Base-by-base conservation (phyloP, 2,329 filamentous ascomycete species). In the Paraphoma chrysanthemicola region DNA sequence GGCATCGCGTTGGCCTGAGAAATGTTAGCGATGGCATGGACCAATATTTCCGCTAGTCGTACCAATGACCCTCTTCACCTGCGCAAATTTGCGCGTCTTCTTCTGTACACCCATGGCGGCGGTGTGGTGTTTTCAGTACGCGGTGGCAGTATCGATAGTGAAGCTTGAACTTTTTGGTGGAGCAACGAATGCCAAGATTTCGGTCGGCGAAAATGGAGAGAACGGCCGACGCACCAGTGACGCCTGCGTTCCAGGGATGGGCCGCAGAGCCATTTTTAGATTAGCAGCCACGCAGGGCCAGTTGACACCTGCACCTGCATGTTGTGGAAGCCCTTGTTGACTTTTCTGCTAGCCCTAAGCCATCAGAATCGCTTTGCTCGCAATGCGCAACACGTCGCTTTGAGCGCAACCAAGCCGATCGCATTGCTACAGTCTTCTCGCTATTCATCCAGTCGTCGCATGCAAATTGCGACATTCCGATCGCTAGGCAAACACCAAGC, bases 21-120 rank as follows among this genome's bases (percentile, higher is more conserved):
- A 18, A 2, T 29, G 41, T 68, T 51, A 66, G 58, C 14, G 33
- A 10, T 36, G 33, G 14, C 3, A 2, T 23, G 23, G 23, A 23
- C 5, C 33, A 3, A 38, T 38, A 38, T 6, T 38, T 38, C 33
- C 6, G 33, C 14, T 16, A 33, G 17, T 4, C 64, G 33, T 56
- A 73, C 91, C 89, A 67, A 97, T 93, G 51, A 97, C 82, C 67
- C 92, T 85, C 82, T 97, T 96, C 73, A 93, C 88, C 79, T 70
- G 64, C 56, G 88, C 94, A 77, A 97, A 98, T 82, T 97, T 97
- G 81, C 93, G 88, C 51, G 92, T 96, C 77, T 89, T 92, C 82
- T 96, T 97, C 62, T 89, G 87, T 67, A 93, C 87, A 79, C 93
- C 93, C 94, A 97, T 97, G 36, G 59, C 77, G 67, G 64, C 50